Conservation (phyloP, 345 rosid genomes). For the Mallotus nudiflorus region DNA sequence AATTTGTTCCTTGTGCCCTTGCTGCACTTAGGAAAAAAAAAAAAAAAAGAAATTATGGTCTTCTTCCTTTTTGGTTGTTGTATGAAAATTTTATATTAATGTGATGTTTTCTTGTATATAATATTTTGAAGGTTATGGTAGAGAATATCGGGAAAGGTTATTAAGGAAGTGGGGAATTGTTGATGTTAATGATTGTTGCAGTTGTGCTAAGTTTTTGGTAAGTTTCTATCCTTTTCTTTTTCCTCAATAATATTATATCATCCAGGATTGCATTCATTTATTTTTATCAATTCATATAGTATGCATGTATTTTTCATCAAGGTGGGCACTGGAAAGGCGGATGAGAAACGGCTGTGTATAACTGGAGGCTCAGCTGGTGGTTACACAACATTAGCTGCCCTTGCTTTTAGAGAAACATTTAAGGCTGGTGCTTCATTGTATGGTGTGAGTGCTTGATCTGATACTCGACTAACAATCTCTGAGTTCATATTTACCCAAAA, state of each 20-base stretch:
- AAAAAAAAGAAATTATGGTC: not conserved
- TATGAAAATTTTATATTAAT: not conserved
- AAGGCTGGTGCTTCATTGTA: conserved; percentile 92
- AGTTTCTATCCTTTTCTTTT: conserved; percentile 3
- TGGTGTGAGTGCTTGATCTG: conserved; percentile 59
- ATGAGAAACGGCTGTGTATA: conserved; percentile 73
- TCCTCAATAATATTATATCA: not conserved
- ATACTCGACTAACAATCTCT: not conserved
- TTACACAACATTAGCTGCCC: conserved; percentile 90
- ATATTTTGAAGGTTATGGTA: conserved; percentile 77
- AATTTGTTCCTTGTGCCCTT: not conserved
- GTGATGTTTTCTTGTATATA: not conserved
- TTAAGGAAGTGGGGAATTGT: conserved; percentile 81
- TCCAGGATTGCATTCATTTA: conserved; percentile 4
- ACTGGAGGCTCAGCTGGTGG: conserved; percentile 99
- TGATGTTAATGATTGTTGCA: conserved; percentile 94
- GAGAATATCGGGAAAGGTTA: conserved; percentile 90
- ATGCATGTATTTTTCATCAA: conserved; percentile 33
- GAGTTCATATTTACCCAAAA: not conserved
- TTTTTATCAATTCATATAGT: conserved; percentile 2
- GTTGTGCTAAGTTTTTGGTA: conserved; percentile 92
- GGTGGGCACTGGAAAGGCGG: conserved; percentile 80
- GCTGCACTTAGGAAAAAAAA: not conserved
- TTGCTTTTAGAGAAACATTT: conserved; percentile 81
- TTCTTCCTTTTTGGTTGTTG: not conserved